Evolutionary conservation across 495 filamentous ascomycete species (phyloP), one percentile per base, ranked within the genome.

Genomic region (Copromyces sp.): DNA sequence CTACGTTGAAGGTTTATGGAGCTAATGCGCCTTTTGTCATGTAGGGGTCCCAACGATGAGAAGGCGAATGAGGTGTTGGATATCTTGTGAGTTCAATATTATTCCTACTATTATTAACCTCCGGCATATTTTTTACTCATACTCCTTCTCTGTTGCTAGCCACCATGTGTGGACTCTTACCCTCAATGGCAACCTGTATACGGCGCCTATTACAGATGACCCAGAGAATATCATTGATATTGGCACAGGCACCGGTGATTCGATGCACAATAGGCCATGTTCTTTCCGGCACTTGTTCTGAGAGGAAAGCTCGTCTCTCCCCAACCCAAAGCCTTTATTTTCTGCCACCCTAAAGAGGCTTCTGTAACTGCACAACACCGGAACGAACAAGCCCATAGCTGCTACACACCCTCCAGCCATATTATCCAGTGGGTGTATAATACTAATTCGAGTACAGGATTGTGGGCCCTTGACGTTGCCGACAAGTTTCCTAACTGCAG

Each of bases 161-260:
- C 78, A 80, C 61, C 78, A 80, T 72, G 42, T 74, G 74, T 73
- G 68, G 76, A 80, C 77, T 4, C 73, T 80, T 8, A 70, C 85
- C 35, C 80, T 88, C 3, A 86, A 84, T 29, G 88, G 88, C 5
- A 82, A 83, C 45, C 81, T 89, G 6, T 84, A 83, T 73, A 80
- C 88, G 7, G 85, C 89, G 0, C 89, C 89, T 9, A 76, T 91
- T 9, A 78, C 74, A 24, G 20, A 68, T 14, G 42, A 77, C 3
- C 77, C 84, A 14, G n/a, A 61, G 20, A 53, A 24, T 24, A 53
- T 53, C 4, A 9, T 53, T 53, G 45, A 53, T 53, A 9, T 53
- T 53, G 45, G 45, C n/a, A 53, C 45, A 24, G 45, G 45, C 20
- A 53, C 45, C 45, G 45, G 45, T 53, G 17, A 53, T n/a, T 24